Evolutionary conservation across 2,329 filamentous ascomycete species (phyloP).

Genomic region (Aspergillus versicolor): DNA sequence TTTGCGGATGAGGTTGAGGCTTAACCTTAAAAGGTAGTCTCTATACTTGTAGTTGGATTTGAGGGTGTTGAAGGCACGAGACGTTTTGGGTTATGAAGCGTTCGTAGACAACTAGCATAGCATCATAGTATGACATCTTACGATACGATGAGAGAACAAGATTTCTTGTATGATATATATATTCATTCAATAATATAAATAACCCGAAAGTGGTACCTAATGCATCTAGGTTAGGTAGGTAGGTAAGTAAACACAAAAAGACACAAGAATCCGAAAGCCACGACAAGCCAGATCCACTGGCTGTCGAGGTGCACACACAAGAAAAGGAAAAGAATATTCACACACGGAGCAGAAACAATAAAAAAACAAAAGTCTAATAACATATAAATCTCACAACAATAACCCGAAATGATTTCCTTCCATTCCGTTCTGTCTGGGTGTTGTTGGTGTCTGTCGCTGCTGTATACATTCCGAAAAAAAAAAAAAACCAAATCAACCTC

Average conservation of each 20-base stretch:
- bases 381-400: background rate
- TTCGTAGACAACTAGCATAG: background rate
- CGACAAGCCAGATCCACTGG: background rate
- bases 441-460: slow-evolving; percentile 2
- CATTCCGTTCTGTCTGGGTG: slow-evolving; percentile 7
- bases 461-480: background rate
- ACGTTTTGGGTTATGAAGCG: background rate
- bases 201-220: background rate
- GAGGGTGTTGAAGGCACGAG: no score
- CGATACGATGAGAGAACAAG: background rate
- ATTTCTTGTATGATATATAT: background rate
- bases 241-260: background rate
- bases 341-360: background rate
- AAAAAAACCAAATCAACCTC: background rate
- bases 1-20: slow-evolving; percentile 33
- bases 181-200: background rate
- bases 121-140: background rate
- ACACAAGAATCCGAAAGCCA: background rate
- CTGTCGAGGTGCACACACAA: background rate
- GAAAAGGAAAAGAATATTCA: background rate
- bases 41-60: background rate
- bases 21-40: background rate
- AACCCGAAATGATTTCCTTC: slow-evolving; percentile 4
- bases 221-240: background rate
- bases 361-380: background rate